Base-by-base conservation (phyloP, 257 asterid genomes). In the Coffea canephora region DNA sequence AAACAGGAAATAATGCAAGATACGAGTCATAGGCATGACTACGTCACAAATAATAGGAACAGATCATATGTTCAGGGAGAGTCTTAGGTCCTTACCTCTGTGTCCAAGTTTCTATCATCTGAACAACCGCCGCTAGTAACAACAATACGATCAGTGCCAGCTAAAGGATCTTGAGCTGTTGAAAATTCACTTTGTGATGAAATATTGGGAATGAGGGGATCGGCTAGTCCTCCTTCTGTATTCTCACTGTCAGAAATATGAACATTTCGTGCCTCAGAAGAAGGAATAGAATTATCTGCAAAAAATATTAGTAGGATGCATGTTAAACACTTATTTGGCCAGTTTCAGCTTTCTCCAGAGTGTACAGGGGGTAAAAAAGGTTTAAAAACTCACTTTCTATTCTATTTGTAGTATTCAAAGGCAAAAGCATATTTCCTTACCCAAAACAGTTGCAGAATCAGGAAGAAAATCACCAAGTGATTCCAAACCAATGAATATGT, bases 391-490 rank as follows among this genome's bases (percentile, higher is more conserved):
- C 27, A 27, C 9, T 27, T 9, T 54, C 48, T 2, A 36, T 2
- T 72, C 16, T 23, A 1, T 18, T 48, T 31, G 18, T 73, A 31
- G 6, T 14, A 31, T 36, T 36, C 49, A 8, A 54, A 18, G 25
- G 19, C 46, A 73, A 73, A 50, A 31, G 0, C 10, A 18, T 57
- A 57, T 18, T 77, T 77, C 46, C 83, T 86, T 82, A 85, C 89
- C 81, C 75, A 75, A 84, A 74, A 83, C 87, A 46, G 81, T 78
- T 31, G 76, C 72, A 46, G 87, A 64, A 36, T 75, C 87, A 69
- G 86, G 86, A 84, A 82, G 87, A 81, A 81, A 79, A 75, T 83
- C 91, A 79, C 76, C 91, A 76, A 82, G 85, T 25, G 88, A 81
- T 31, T 85, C 94, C 82, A 86, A 80, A 67, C 87, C 89, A 82